Conservation (phyloP, 2,329 filamentous ascomycete species). For the Botryotinia convoluta region DNA sequence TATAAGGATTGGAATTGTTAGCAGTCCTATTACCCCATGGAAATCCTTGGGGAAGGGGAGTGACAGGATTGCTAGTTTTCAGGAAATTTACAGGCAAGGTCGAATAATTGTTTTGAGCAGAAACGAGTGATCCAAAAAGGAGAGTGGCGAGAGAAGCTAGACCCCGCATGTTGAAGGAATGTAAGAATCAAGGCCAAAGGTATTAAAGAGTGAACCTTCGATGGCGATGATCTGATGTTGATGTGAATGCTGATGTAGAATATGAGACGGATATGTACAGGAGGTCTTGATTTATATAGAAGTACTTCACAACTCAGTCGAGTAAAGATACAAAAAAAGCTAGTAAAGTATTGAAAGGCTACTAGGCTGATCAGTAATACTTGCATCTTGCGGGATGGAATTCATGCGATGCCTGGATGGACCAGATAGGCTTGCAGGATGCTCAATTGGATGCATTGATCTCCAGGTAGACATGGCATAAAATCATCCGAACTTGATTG, state of each 20-base stretch:
- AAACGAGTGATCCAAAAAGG: conserved; percentile 19
- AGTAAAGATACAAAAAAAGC: too few relatives aligned
- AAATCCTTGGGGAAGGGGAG: conserved; percentile 47
- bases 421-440: background rate
- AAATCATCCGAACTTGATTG: background rate
- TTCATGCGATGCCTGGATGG: background rate
- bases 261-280: background rate
- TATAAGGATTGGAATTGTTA: conserved; percentile 40
- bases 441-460: background rate
- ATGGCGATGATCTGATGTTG: background rate
- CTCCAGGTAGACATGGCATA: background rate
- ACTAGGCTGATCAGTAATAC: background rate
- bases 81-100: conserved; percentile 6
- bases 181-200: background rate
- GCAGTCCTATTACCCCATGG: conserved; percentile 52
- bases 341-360: background rate
- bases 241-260: background rate
- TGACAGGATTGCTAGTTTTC: conserved; percentile 5
- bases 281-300: background rate
- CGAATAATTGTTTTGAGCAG: conserved; percentile 18
- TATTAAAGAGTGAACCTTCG: background rate
- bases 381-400: background rate
- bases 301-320: background rate
- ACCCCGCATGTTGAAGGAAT: conserved; percentile 6
- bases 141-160: conserved; percentile 15